Evolutionary conservation across 495 filamentous ascomycete species (phyloP), one percentile per base, ranked within the genome.

Genomic region (Parathielavia appendiculata): DNA sequence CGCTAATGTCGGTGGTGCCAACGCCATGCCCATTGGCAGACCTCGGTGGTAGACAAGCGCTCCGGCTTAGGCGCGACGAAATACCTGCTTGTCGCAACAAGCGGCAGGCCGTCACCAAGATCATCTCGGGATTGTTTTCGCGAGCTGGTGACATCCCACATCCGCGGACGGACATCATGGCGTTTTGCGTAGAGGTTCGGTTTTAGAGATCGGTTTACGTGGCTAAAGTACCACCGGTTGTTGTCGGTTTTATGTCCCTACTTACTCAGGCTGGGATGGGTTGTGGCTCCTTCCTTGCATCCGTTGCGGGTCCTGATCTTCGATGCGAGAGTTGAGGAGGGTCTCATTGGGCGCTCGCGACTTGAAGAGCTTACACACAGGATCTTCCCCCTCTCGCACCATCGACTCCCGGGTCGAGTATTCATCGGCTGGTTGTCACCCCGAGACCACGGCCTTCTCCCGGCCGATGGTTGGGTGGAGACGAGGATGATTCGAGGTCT

Each of bases 1-100:
- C 45, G 69, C 63, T 51, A 65, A 59, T 36, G 26, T 6, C 26
- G 26, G 26, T 6, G 72, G 69, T 50, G 73, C 75, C 47, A 79
- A 79, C 49, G 69, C 75, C 26, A 59, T 77, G 62, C 76, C 77
- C 13, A 63, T 79, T 12, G 71, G 70, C 62, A 76, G 75, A 56
- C 71, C 75, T 58, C 74, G 77, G 55, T 79, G 77, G 77, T 79
- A 71, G 71, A 50, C 30, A 20, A 39, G 44, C 38, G 20, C 38
- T 30, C 13, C 23, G 32, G 45, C 16, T 35, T 9, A 32, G 14
- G 26, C 32, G 32, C 40, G 34, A 39, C 43, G 35, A 20, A 56
- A 16, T 4, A 36, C 17, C 4, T 40, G 19, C 17, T 11, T 40
- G 19, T 20, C 41, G 56, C 26, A 34, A 19, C 19, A 30, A 59